These are phyloP conservation scores for Aspergillus jensenii DNA, from an alignment of 2,329 filamentous ascomycete genomes.

Conservation along the genomic window DNA sequence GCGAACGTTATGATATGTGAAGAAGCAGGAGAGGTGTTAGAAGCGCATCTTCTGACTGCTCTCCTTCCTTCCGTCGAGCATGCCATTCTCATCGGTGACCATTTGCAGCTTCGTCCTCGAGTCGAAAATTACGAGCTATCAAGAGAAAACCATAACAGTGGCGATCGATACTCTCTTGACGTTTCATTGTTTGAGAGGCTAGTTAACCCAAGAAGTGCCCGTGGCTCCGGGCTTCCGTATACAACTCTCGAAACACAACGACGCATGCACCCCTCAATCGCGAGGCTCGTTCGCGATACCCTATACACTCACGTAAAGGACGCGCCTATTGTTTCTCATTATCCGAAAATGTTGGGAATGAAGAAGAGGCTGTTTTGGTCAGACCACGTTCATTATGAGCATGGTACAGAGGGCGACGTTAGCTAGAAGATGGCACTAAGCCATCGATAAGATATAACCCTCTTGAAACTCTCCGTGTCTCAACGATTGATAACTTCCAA, in stretches of 20 bases:
- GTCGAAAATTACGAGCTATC: slow-evolving; percentile 2
- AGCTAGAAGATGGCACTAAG: too few species aligned
- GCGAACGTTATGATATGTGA: slow-evolving; percentile 10
- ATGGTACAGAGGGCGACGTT: too few species aligned
- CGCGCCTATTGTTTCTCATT: too few species aligned
- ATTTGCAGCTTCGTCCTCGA: slow-evolving; percentile 10
- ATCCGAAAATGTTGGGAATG: not conserved
- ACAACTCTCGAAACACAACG: too few species aligned
- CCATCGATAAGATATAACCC: too few species aligned
- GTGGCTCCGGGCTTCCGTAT: too few species aligned
- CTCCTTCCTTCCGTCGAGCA: slow-evolving; percentile 8
- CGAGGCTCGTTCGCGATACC: too few species aligned
- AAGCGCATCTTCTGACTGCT: slow-evolving; percentile 10
- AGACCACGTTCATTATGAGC: too few species aligned
- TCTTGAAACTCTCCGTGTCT: too few species aligned
- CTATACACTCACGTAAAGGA: too few species aligned
- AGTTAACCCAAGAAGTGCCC: not conserved
- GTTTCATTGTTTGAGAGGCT: slow-evolving; percentile 4
- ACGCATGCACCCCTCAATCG: not conserved
- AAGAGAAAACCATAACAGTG: not conserved
- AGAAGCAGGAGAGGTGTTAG: slow-evolving; percentile 12
- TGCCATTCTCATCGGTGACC: slow-evolving; percentile 12
- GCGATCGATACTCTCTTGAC: not conserved
- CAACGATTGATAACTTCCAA: too few species aligned
- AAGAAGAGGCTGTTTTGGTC: too few species aligned